A percentile compares a stretch with the other conserved stretches of the same genome.
Evolutionary conservation across 2,329 filamentous ascomycete genomes (phyloP).

Genomic region (Trichoderma polysporum): DNA sequence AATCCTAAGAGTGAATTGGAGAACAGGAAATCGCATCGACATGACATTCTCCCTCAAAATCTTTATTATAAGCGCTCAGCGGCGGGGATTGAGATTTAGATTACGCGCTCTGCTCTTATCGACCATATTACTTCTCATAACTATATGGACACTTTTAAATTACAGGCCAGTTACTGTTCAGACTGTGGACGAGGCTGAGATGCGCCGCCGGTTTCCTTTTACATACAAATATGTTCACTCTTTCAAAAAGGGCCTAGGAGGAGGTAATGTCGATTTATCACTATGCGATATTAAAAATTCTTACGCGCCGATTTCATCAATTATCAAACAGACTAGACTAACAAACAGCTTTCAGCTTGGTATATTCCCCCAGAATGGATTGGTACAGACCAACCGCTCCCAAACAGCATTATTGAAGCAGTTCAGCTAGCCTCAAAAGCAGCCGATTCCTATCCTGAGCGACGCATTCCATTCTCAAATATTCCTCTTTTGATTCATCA

Average conservation of each 20-base stretch:
- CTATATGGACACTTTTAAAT: background rate
- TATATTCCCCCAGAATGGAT: constrained; percentile 27
- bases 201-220: constrained; percentile 18
- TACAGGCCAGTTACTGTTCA: background rate
- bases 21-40: background rate
- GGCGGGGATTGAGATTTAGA: background rate
- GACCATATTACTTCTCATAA: background rate
- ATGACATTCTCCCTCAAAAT: background rate
- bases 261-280: constrained; percentile 18
- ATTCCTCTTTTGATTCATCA: constrained; percentile 30
- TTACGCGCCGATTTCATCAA: background rate
- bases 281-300: background rate
- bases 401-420: constrained; percentile 27
- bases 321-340: background rate
- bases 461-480: constrained; percentile 26
- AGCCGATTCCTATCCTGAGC: constrained; percentile 18
- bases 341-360: constrained; percentile 24
- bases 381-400: constrained; percentile 10
- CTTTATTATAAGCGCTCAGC: background rate
- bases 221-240: constrained; percentile 26
- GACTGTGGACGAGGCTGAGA: background rate
- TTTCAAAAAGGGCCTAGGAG: constrained; percentile 23
- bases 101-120: background rate
- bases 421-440: constrained; percentile 23
- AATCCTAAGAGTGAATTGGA: background rate